Evolutionary conservation across 1,284 basidiomycete species (phyloP).

Genomic region (Pseudozyma sp.): DNA sequence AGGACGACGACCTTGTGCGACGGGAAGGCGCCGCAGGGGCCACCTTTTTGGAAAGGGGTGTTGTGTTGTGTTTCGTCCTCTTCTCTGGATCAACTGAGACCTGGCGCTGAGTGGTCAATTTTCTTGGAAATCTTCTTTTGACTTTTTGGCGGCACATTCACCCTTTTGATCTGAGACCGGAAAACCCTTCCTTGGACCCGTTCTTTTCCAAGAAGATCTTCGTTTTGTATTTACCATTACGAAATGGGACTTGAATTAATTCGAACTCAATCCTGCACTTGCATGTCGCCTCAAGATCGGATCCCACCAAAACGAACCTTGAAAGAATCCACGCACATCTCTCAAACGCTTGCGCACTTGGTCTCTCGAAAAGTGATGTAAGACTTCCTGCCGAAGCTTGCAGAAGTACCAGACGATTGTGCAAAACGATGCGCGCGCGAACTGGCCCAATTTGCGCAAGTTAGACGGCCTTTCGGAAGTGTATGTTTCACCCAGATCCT

Average conservation of each 20-base stretch:
- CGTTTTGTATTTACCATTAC: no score
- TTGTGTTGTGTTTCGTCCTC: slow-evolving; percentile 4
- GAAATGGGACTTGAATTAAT: background rate
- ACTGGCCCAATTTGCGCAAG: no score
- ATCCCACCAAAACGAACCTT: background rate
- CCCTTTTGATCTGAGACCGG: slow-evolving; percentile 3
- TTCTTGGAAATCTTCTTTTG: no score
- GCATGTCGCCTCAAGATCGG: no score
- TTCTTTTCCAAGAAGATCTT: slow-evolving; percentile 14
- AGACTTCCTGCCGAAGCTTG: no score
- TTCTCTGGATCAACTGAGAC: background rate
- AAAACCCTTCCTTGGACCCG: slow-evolving; percentile 18
- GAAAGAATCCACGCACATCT: background rate
- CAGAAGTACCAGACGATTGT: no score
- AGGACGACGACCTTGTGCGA: slow-evolving; percentile 5
- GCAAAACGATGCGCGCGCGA: no score
- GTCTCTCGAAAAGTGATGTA: background rate
- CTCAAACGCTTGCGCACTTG: background rate
- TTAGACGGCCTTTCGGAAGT: no score
- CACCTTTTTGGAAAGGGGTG: slow-evolving; percentile 5
- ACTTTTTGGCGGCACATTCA: background rate
- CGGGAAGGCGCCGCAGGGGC: slow-evolving; percentile 17
- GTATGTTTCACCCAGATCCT: no score
- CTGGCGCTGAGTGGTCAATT: background rate
- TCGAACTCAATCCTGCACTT: background rate